Conservation (phyloP, 495 filamentous ascomycete species). For the Penicillium alfredii region DNA sequence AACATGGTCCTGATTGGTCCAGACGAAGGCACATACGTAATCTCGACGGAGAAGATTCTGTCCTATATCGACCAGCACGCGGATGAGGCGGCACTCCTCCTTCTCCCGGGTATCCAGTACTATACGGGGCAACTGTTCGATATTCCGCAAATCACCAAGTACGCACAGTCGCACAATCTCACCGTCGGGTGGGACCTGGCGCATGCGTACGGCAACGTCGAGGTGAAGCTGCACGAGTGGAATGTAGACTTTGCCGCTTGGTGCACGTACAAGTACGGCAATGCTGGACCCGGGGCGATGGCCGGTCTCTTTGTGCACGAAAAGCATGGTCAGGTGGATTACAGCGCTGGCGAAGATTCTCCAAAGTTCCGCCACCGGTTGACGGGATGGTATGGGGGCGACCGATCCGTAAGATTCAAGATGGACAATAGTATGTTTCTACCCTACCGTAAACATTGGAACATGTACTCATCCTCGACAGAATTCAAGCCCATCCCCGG, state of each 20-base stretch:
- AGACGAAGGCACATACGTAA: conserved; percentile 41
- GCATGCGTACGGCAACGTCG: conserved; percentile 89
- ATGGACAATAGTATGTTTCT: conserved; percentile 60
- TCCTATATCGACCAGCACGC: conserved; percentile 71
- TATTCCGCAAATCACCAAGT: conserved; percentile 74
- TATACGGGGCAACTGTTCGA: conserved; percentile 91
- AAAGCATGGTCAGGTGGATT: conserved; percentile 53
- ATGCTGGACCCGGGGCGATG: conserved; percentile 80
- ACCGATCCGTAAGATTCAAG: conserved; percentile 66
- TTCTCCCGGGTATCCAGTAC: conserved; percentile 91
- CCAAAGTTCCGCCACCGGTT: conserved; percentile 53
- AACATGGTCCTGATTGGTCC: conserved; percentile 76
- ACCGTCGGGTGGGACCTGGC: conserved; percentile 90
- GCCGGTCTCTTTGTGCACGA: conserved; percentile 84
- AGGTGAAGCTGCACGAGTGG: conserved; percentile 81
- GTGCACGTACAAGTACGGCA: conserved; percentile 98
- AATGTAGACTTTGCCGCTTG: conserved; percentile 90
- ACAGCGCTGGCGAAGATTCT: conserved; percentile 38
- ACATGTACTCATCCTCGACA: conserved; percentile 15
- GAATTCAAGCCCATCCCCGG: conserved; percentile 68
- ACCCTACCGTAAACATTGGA: not conserved
- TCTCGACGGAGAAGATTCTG: conserved; percentile 67
- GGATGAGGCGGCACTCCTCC: conserved; percentile 65
- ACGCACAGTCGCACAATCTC: conserved; percentile 70
- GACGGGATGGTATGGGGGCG: conserved; percentile 86